A percentile compares a stretch with the other conserved stretches of the same genome.
These are phyloP conservation scores for Nigrospora osmanthi DNA, from an alignment of 2,329 filamentous ascomycete species.

Conservation along the genomic window DNA sequence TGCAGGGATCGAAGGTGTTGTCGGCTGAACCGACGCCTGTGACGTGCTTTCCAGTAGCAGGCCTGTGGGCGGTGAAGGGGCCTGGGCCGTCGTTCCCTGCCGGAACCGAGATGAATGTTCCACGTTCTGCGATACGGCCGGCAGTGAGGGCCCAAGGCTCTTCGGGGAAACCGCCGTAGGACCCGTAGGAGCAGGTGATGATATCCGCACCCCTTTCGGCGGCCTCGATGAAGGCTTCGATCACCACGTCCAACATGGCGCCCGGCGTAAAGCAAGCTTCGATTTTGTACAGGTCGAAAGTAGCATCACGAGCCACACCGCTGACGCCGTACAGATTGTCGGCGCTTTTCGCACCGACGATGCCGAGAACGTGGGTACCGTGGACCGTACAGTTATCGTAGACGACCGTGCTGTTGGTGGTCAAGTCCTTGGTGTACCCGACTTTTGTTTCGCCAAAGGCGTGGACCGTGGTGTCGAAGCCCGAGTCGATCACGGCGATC, in stretches of 20 bases:
- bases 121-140: neutral
- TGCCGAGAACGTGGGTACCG: neutral
- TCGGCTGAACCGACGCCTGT: neutral
- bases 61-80: neutral
- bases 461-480: neutral
- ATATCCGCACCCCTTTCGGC: neutral
- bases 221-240: neutral
- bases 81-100: neutral
- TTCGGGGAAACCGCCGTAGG: neutral
- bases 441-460: neutral
- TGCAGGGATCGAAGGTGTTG: neutral
- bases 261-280: neutral
- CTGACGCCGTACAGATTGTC: neutral
- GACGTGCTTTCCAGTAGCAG: neutral
- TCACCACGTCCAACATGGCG: conserved; percentile 4
- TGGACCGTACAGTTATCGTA: neutral
- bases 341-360: neutral
- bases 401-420: neutral
- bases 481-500: conserved; percentile 1
- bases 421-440: neutral
- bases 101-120: neutral
- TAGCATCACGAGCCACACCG: neutral
- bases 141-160: neutral
- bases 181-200: neutral
- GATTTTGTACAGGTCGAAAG: neutral